A percentile compares a stretch with the other conserved stretches of the same genome.
Conservation (phyloP, 768 basidiomycete genomes). For the Boletus eberwhitei region DNA sequence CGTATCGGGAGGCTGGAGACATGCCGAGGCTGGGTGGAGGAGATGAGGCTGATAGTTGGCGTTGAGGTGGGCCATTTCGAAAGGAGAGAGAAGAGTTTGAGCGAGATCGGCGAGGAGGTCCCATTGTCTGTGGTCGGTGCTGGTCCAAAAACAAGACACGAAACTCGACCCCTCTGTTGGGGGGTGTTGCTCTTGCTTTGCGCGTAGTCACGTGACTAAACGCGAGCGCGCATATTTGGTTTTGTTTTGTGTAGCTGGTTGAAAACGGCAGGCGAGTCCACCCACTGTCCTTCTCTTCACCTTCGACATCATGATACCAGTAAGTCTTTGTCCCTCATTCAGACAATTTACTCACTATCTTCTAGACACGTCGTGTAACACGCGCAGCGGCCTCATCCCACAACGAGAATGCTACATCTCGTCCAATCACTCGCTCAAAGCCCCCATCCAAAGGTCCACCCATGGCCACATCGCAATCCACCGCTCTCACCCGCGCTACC, state of each 20-base stretch:
- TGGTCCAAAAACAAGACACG: background rate
- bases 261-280: conserved; percentile 32
- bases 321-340: conserved; percentile 19
- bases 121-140: background rate
- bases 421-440: conserved; percentile 61
- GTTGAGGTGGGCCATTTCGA: conserved; percentile 5
- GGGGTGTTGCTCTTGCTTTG: conserved; percentile 13
- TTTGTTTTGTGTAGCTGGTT: conserved; percentile 36
- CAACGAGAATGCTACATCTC: conserved; percentile 71
- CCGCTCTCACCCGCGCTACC: conserved; percentile 40
- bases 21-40: conserved; percentile 39
- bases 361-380: conserved; percentile 62
- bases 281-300: conserved; percentile 30
- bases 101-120: conserved; percentile 28
- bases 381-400: conserved; percentile 50
- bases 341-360: background rate
- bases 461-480: conserved; percentile 35
- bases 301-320: conserved; percentile 40
- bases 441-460: conserved; percentile 39
- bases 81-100: conserved; percentile 26
- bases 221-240: conserved; percentile 39
- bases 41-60: background rate
- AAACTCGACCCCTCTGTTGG: conserved; percentile 9
- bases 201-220: conserved; percentile 30
- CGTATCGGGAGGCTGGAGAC: conserved; percentile 64